Conservation (phyloP, 768 basidiomycete species). For the Macrolepiota fuliginosa region DNA sequence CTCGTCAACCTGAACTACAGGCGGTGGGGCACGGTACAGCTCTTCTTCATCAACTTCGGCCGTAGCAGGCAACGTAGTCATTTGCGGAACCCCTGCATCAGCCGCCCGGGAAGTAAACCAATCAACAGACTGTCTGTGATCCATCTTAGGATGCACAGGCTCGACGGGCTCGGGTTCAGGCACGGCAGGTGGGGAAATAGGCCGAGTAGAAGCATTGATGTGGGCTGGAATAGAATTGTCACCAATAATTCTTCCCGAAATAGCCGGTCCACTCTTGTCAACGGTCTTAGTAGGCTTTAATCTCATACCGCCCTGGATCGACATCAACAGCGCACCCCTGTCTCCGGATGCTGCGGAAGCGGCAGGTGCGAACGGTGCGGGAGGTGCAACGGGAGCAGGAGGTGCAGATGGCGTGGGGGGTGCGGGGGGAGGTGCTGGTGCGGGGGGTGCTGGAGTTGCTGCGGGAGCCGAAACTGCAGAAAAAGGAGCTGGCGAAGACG, state of each 20-base stretch:
- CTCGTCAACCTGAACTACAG: constrained; percentile 52
- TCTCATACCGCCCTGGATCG: constrained; percentile 76
- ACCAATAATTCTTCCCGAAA: constrained; percentile 78
- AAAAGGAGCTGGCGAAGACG: constrained; percentile 32
- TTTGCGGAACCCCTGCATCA: constrained; percentile 43
- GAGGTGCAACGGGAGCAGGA: constrained; percentile 34
- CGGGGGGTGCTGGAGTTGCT: constrained; percentile 20
- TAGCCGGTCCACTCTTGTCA: constrained; percentile 71
- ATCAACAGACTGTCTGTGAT: constrained; percentile 77
- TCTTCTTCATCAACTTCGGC: constrained; percentile 59
- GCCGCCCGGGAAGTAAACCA: constrained; percentile 91
- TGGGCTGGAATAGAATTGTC: constrained; percentile 70
- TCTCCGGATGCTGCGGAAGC: constrained; percentile 43
- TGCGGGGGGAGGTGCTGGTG: constrained; percentile 28
- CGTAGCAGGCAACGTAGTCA: constrained; percentile 46
- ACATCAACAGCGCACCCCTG: constrained; percentile 63
- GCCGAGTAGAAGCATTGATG: constrained; percentile 48
- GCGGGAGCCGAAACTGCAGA: constrained; percentile 30
- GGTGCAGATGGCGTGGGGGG: constrained; percentile 31
- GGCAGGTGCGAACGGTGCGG: constrained; percentile 33
- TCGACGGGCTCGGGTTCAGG: constrained; percentile 26
- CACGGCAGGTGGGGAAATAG: constrained; percentile 38
- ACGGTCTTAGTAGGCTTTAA: constrained; percentile 77
- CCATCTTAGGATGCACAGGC: constrained; percentile 25
- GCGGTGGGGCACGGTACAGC: background rate